A percentile compares a stretch with the other conserved stretches of the same genome.
These are phyloP conservation scores for Colletotrichum liriopes DNA, from an alignment of 2,329 filamentous ascomycete genomes.

Conservation along the genomic window DNA sequence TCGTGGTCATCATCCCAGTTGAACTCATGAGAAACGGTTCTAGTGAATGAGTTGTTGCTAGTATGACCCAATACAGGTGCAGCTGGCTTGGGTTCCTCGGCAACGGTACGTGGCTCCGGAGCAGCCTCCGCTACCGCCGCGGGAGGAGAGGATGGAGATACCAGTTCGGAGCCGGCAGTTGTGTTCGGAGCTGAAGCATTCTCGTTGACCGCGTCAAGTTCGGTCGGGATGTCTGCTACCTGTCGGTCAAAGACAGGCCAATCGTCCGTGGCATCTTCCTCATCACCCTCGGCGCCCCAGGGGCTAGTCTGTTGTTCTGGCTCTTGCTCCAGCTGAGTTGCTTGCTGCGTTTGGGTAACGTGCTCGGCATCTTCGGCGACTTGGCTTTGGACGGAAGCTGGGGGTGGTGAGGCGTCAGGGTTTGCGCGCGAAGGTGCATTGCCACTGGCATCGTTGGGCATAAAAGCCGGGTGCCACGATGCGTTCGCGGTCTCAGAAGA, in stretches of 20 bases:
- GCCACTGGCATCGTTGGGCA: slow-evolving; percentile 52
- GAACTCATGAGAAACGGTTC: slow-evolving; percentile 75
- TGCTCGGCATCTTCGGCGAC: slow-evolving; percentile 17
- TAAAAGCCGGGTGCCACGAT: slow-evolving; percentile 60
- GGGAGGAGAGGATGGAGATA: neutral
- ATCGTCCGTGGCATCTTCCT: slow-evolving; percentile 43
- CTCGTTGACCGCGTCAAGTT: slow-evolving; percentile 6
- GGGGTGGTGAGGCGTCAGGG: slow-evolving; percentile 5
- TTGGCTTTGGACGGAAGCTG: slow-evolving; percentile 5
- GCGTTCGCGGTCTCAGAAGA: slow-evolving; percentile 54
- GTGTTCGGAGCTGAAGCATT: neutral
- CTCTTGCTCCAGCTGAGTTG: slow-evolving; percentile 1
- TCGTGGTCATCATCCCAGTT: slow-evolving; percentile 73
- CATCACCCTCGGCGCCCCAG: slow-evolving; percentile 26
- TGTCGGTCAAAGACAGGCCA: slow-evolving; percentile 46
- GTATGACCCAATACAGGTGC: slow-evolving; percentile 56
- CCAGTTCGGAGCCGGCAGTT: neutral
- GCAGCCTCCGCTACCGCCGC: neutral
- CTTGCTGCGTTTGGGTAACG: neutral
- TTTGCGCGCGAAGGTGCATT: slow-evolving; percentile 32
- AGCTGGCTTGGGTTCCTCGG: slow-evolving; percentile 26
- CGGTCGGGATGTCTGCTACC: neutral
- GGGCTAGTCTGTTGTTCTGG: neutral
- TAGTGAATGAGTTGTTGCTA: slow-evolving; percentile 75
- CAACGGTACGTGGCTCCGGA: neutral